Evolutionary conservation across 192 early-diverging fungal species (phyloP).

Genomic region (Allomyces macrogynus): DNA sequence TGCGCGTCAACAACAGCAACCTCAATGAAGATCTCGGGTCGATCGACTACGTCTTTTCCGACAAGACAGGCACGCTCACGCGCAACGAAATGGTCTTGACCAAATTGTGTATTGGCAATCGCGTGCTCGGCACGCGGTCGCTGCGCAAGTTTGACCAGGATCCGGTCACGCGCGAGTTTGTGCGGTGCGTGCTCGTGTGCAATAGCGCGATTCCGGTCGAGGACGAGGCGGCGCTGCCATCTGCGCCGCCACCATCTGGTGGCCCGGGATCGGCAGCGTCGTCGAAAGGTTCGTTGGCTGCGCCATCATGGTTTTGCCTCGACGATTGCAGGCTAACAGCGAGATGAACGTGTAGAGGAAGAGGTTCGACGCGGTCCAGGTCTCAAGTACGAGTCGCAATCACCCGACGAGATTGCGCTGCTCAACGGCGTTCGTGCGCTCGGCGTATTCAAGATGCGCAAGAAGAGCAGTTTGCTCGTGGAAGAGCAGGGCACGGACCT

Average conservation of each 20-base stretch:
- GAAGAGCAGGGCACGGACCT: conserved; percentile 3
- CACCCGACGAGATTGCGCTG: not conserved
- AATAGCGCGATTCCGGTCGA: not conserved
- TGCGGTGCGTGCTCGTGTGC: not conserved
- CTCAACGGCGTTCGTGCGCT: not conserved
- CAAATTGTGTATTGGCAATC: conserved; percentile 11
- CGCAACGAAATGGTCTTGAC: conserved; percentile 66
- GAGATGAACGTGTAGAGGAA: no score
- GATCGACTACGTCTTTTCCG: conserved; percentile 72
- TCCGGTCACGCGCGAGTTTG: not conserved
- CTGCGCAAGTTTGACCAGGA: conserved; percentile 1
- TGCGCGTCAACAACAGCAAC: conserved; percentile 43
- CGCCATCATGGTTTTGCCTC: no score
- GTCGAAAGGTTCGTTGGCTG: no score
- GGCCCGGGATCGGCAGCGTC: not conserved
- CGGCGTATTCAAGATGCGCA: not conserved
- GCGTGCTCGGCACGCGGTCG: no score
- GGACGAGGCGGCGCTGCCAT: conserved; percentile 61
- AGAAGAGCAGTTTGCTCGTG: conserved; percentile 1
- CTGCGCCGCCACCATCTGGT: conserved; percentile 77
- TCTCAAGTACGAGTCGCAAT: conserved; percentile 4
- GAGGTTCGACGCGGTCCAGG: no score
- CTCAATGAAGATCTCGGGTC: conserved; percentile 77
- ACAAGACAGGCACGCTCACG: conserved; percentile 78
- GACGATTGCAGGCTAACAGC: no score